Base-by-base conservation (phyloP, 108 stramenopile genomes). In the Nannochloropsis salina region DNA sequence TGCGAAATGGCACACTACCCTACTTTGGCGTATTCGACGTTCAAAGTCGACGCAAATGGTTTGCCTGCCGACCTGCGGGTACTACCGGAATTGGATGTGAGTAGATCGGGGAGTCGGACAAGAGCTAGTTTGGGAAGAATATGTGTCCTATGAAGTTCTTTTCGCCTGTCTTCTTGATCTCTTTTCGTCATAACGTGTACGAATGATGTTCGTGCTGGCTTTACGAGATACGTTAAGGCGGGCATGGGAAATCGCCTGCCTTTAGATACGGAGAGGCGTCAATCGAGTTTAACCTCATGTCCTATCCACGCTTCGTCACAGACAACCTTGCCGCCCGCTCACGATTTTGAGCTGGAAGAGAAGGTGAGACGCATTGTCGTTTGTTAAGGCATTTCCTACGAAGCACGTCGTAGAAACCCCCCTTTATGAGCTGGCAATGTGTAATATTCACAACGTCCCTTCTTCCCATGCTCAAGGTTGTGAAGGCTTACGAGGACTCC, bases 341-440 rank as follows among this genome's bases (percentile, higher is more conserved):
- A 74, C 61, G 61, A 74, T n/a, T 74, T 74, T 74, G 61, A 74
- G 61, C 61, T 74, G 8, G 61, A 74, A n/a, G 61, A 74, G n/a
- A 74, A 74, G 61, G 61, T 74, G 61, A 31, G 31, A 31, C 31
- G 31, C 31, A 31, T 0, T 31, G 31, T 31, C 61, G 61, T 74
- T 74, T 74, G 8, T 2, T 8, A 4, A 74, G n/a, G 31, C 31
- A 31, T 31, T 31, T 31, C 31, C 31, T 31, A 31, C 31, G 31
- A 31, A 31, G 31, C 31, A 31, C 31, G 31, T 31, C 31, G 31
- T 31, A 31, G 31, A 31, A 31, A 31, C 31, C 31, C 31, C 31
- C 31, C 31, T 31, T 31, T 31, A 31, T 31, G 31, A 31, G 31
- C 31, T 31, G 31, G 31, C 31, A 31, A 31, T 31, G 31, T 31